Conservation (phyloP, 495 filamentous ascomycete species). For the Oleoguttula mirabilis region DNA sequence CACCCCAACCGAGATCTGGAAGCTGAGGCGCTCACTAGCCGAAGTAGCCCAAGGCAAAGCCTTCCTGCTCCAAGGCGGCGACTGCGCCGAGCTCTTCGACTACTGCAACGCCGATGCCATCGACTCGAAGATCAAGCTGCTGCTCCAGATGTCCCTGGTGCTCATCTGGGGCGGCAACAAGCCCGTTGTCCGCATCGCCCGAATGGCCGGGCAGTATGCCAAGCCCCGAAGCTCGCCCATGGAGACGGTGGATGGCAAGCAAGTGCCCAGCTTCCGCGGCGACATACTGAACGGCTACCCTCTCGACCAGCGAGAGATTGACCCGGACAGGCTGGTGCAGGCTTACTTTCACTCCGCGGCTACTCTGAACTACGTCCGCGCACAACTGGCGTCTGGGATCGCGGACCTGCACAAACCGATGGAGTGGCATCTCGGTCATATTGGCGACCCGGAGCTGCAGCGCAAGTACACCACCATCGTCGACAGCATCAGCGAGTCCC, state of each 20-base stretch:
- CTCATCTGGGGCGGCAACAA: slow-evolving; percentile 84
- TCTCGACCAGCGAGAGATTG: slow-evolving; percentile 55
- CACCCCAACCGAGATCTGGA: slow-evolving; percentile 70
- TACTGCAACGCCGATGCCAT: slow-evolving; percentile 83
- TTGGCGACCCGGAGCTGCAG: slow-evolving; percentile 69
- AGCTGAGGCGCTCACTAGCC: slow-evolving; percentile 59
- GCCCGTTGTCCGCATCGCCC: slow-evolving; percentile 83
- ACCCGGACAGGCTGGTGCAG: slow-evolving; percentile 71
- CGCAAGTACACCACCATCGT: slow-evolving; percentile 75
- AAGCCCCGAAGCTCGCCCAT: slow-evolving; percentile 86
- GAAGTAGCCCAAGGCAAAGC: slow-evolving; percentile 88
- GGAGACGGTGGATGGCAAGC: slow-evolving; percentile 64
- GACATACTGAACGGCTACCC: slow-evolving; percentile 91
- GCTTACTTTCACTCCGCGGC: slow-evolving; percentile 93
- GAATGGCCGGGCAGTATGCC: slow-evolving; percentile 95
- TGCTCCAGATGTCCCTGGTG: slow-evolving; percentile 91
- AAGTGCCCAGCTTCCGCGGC: slow-evolving; percentile 81
- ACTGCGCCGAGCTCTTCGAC: slow-evolving; percentile 94
- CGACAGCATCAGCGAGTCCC: slow-evolving; percentile 71
- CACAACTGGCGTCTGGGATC: slow-evolving; percentile 71
- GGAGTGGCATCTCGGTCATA: slow-evolving; percentile 92
- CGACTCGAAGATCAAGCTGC: slow-evolving; percentile 88
- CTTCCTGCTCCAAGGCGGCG: slow-evolving; percentile 90
- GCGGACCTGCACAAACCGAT: slow-evolving; percentile 88
- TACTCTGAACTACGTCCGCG: slow-evolving; percentile 84